These are phyloP conservation scores for Mikania micrantha DNA, from an alignment of 129 eudicot species.

Conservation along the genomic window DNA sequence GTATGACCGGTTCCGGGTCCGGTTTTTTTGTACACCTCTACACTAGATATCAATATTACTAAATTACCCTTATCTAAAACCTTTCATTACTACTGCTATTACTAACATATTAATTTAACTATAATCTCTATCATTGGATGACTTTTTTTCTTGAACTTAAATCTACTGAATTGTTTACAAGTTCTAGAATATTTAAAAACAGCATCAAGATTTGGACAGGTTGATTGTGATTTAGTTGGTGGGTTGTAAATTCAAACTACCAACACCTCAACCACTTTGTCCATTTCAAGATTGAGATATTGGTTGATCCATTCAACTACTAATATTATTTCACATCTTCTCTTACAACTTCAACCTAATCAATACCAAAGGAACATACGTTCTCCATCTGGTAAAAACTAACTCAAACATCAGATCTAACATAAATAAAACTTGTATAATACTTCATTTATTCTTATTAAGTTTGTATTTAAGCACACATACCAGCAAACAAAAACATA, in stretches of 20 bases:
- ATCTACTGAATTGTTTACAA: background rate
- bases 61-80: too few species aligned
- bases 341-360: slow-evolving; percentile 4
- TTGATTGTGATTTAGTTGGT: slow-evolving; percentile 2
- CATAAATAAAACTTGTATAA: slow-evolving; percentile 13
- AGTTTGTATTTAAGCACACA: slow-evolving; percentile 22
- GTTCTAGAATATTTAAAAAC: background rate
- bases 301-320: slow-evolving; percentile 28
- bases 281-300: slow-evolving; percentile 25
- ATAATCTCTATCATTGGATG: too few species aligned
- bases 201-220: slow-evolving; percentile 1
- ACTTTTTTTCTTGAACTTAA: background rate
- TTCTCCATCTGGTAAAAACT: too few species aligned
- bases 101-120: too few species aligned
- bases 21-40: too few species aligned
- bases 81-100: too few species aligned
- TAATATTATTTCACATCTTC: background rate
- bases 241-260: background rate
- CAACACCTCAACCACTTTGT: slow-evolving; percentile 27
- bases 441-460: slow-evolving; percentile 17
- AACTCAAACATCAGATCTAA: background rate
- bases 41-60: too few species aligned
- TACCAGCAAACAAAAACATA: slow-evolving; percentile 2
- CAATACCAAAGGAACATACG: background rate
- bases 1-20: too few species aligned